phyloP scores from a whole-genome alignment of 306 rosid genomes.

The Datisca glomerata region DNA sequence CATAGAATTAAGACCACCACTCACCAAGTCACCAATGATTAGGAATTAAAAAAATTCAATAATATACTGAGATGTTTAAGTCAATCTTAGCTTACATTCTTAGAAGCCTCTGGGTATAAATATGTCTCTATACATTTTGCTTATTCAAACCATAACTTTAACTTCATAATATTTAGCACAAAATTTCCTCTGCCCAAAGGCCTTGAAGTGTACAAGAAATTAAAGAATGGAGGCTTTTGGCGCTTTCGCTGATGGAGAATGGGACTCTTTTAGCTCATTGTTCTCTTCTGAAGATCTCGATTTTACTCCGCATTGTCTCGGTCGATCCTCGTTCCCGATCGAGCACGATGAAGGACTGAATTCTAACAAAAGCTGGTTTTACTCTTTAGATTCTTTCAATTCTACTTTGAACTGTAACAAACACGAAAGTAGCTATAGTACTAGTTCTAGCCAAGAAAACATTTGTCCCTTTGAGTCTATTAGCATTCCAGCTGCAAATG shows the following conservation, averaged over 20 bases:
- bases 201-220: no score
- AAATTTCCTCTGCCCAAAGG: no score
- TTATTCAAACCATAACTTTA: no score
- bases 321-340: constrained; percentile 26
- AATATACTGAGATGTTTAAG: constrained; percentile 16
- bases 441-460: constrained; percentile 19
- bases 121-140: constrained; percentile 2
- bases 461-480: neutral
- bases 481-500: constrained; percentile 18
- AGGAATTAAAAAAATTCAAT: neutral
- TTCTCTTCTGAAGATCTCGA: constrained; percentile 41
- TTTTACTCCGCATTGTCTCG: constrained; percentile 31
- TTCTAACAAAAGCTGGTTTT: constrained; percentile 23
- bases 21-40: no score
- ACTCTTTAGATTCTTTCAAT: constrained; percentile 32
- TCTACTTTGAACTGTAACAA: constrained; percentile 31
- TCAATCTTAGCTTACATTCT: constrained; percentile 32
- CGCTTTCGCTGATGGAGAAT: constrained; percentile 53
- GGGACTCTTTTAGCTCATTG: constrained; percentile 43
- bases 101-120: neutral
- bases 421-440: constrained; percentile 36
- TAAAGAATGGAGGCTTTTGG: constrained; percentile 58
- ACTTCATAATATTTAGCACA: no score
- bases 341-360: neutral
- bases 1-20: constrained; percentile 40